These are phyloP conservation scores for Boletus reticuloceps DNA, from an alignment of 768 basidiomycete genomes.

Conservation along the genomic window DNA sequence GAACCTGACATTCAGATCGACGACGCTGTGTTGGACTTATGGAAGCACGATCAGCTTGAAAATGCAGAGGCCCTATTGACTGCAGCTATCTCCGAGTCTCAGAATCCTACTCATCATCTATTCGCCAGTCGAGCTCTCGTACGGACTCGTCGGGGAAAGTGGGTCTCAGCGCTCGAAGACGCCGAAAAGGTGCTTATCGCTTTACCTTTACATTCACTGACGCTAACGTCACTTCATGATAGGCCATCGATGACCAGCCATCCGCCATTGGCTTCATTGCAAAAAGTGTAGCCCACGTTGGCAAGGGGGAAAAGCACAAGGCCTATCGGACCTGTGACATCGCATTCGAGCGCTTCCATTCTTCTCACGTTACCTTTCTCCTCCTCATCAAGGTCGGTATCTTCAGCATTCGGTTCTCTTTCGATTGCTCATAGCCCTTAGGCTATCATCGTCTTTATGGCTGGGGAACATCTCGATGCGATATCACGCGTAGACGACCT, in stretches of 20 bases:
- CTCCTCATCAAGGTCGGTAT: too few relatives aligned
- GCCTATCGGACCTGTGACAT: not conserved
- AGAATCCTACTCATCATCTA: not conserved
- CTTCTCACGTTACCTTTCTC: too few relatives aligned
- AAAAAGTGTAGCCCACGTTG: not conserved
- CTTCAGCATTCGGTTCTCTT: too few relatives aligned
- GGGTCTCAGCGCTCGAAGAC: not conserved
- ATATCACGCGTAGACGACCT: too few relatives aligned
- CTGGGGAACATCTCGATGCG: too few relatives aligned
- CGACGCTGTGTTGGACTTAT: not conserved
- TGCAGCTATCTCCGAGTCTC: not conserved
- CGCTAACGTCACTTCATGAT: not conserved
- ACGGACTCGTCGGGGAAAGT: not conserved
- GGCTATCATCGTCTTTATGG: too few relatives aligned
- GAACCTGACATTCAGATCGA: too few relatives aligned
- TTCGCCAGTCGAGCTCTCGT: not conserved
- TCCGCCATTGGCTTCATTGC: not conserved
- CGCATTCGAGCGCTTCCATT: not conserved
- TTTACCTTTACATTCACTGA: too few relatives aligned
- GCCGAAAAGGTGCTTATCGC: not conserved
- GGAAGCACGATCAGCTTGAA: not conserved
- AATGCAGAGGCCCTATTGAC: not conserved
- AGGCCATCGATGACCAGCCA: not conserved
- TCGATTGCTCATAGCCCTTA: too few relatives aligned
- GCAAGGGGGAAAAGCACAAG: not conserved